These are phyloP conservation scores for Musa troglodytarum DNA, from an alignment of 176 grass and related monocot species.

Conservation along the genomic window DNA sequence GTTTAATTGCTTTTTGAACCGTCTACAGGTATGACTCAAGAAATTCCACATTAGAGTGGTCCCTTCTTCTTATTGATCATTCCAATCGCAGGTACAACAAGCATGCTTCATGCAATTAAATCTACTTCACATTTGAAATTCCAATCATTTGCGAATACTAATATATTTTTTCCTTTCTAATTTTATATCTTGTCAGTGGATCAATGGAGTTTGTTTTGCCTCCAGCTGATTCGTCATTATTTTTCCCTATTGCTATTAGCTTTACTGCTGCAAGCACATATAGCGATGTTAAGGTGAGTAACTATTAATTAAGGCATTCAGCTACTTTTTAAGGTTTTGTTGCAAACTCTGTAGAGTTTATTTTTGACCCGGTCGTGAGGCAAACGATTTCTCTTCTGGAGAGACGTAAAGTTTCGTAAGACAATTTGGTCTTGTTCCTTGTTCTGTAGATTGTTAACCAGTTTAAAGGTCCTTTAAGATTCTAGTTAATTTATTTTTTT, in stretches of 20 bases:
- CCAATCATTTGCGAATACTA: background rate
- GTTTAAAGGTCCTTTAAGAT: too few species aligned
- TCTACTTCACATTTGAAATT: background rate
- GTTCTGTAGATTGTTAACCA: too few species aligned
- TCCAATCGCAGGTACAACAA: conserved; percentile 62
- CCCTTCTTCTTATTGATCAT: conserved; percentile 71
- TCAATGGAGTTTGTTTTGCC: conserved; percentile 81
- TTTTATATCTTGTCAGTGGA: conserved; percentile 34
- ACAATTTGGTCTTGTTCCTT: too few species aligned
- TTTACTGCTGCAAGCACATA: conserved; percentile 70
- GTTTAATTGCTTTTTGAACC: conserved; percentile 3
- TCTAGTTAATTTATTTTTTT: too few species aligned
- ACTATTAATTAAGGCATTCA: background rate
- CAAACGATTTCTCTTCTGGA: too few species aligned
- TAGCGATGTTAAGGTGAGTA: conserved; percentile 62
- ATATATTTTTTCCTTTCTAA: background rate
- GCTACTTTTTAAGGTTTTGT: too few species aligned
- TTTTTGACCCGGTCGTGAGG: too few species aligned
- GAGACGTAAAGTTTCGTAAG: too few species aligned
- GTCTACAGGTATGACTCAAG: conserved; percentile 58
- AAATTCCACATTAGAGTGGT: conserved; percentile 66
- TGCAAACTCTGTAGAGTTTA: too few species aligned
- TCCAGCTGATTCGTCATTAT: conserved; percentile 54
- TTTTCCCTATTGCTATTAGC: conserved; percentile 65
- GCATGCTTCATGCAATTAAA: background rate